Conservation (phyloP, 1,284 basidiomycete species). For the Pseudozyma pruni region DNA sequence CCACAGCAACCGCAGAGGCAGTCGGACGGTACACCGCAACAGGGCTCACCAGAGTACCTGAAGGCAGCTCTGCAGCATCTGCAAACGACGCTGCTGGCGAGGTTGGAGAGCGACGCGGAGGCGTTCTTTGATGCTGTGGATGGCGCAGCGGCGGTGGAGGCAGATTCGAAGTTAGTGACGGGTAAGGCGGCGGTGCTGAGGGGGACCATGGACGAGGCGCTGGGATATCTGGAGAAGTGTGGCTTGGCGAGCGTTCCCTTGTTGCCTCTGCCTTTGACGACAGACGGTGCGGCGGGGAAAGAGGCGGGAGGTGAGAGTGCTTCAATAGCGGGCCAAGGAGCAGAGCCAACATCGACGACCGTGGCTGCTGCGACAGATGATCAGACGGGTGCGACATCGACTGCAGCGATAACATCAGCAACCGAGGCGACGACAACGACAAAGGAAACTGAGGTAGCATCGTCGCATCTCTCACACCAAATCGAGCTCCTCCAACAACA, state of each 20-base stretch:
- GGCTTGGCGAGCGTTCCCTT: slow-evolving; percentile 31
- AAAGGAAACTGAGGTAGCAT: not conserved
- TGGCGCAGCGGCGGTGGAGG: not conserved
- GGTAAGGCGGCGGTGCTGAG: slow-evolving; percentile 15
- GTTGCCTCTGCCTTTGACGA: not conserved
- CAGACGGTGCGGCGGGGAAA: not conserved
- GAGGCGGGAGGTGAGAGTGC: not conserved
- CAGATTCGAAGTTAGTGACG: slow-evolving; percentile 17
- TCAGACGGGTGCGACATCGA: not conserved
- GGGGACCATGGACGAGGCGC: slow-evolving; percentile 4
- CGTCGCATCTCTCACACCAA: slow-evolving; percentile 1
- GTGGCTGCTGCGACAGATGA: not conserved
- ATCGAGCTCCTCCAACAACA: slow-evolving; percentile 15
- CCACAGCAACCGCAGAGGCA: not conserved
- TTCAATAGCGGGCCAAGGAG: not conserved
- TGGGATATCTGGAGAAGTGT: slow-evolving; percentile 29
- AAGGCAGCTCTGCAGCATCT: slow-evolving; percentile 11
- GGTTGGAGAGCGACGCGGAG: slow-evolving; percentile 28
- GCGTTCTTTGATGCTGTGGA: slow-evolving; percentile 34
- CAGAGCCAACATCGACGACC: not conserved
- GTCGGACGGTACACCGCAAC: slow-evolving; percentile 7
- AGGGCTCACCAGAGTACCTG: slow-evolving; percentile 27
- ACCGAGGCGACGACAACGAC: not conserved
- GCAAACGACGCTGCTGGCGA: slow-evolving; percentile 19
- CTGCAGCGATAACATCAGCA: slow-evolving; percentile 1